Evolutionary conservation across 305 asterid species (phyloP), one percentile per base, ranked within the genome.

Genomic region (Andrographis paniculata): DNA sequence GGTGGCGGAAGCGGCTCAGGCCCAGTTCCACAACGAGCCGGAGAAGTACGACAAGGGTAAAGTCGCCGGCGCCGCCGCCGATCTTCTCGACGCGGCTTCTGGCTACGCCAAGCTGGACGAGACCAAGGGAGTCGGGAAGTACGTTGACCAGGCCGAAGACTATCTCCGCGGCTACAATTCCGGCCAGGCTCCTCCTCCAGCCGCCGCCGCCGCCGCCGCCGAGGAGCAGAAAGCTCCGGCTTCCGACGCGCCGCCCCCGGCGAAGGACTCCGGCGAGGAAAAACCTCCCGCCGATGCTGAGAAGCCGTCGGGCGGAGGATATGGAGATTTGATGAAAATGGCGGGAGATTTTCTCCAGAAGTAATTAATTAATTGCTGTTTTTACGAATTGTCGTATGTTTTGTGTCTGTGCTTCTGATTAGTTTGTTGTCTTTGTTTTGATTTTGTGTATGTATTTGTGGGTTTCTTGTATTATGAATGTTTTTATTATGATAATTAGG

Each of bases 11-110:
- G 84, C 88, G 2, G 84, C 81, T 7, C 69, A 68, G 28, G 53
- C 79, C 51, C 75, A 72, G 54, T 50, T 59, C 62, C 16, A 46
- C 64, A 36, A 58, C 19, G 55, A 61, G 12, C 69, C 64, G n/a
- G 23, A 46, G 7, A 59, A 17, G 52, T 60, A 24, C 45, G 74
- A 62, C 66, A 75, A 62, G 58, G 46, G 13, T n/a, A 74, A 82
- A 39, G 82, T 66, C 4, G 80, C 96, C 42, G 73, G 47, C 4
- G 85, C 96, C n/a, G 77, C 82, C 28, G 94, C 87, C 9, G 72
- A 77, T 39, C 35, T 86, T 18, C 74, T 86, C 41, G 69, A 53
- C 22, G 80, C 86, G 6, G 89, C 82, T 20, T 52, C 67, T 0
- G 57, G 61, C 14, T 82, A 86, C 51, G 96, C 79, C 6, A 86